These are phyloP conservation scores for Paraphaeosphaeria sporulosa DNA, from an alignment of 2,329 filamentous ascomycete species.

Conservation along the genomic window DNA sequence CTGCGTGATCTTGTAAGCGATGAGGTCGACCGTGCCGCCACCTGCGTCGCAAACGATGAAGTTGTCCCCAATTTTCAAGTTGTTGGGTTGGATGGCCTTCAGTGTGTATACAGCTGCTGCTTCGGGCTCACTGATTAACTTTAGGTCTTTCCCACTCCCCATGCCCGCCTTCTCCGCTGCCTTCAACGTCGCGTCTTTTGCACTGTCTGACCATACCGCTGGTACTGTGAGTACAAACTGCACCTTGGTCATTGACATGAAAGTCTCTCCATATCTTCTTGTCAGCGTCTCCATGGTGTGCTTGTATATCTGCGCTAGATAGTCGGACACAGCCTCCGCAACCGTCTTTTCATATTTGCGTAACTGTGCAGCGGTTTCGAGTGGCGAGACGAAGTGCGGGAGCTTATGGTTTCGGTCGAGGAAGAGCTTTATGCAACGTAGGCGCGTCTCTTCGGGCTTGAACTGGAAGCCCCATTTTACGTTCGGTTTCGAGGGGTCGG, in stretches of 20 bases:
- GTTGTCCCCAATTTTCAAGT: slow-evolving; percentile 71
- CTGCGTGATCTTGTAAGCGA: slow-evolving; percentile 82
- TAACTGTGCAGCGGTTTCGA: slow-evolving; percentile 80
- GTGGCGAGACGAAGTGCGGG: slow-evolving; percentile 79
- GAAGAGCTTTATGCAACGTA: slow-evolving; percentile 85
- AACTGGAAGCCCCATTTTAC: slow-evolving; percentile 85
- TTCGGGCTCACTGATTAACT: slow-evolving; percentile 81
- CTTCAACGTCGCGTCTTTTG: slow-evolving; percentile 82
- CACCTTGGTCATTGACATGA: slow-evolving; percentile 77
- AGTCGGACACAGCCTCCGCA: slow-evolving; percentile 80
- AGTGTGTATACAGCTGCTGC: slow-evolving; percentile 81
- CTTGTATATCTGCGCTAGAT: slow-evolving; percentile 76
- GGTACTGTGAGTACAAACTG: slow-evolving; percentile 80
- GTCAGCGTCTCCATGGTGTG: slow-evolving; percentile 82
- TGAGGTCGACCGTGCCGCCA: slow-evolving; percentile 73
- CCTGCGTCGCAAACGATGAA: slow-evolving; percentile 66
- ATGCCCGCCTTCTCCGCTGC: slow-evolving; percentile 82
- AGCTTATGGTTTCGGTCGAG: slow-evolving; percentile 82
- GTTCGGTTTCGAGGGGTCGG: slow-evolving; percentile 27
- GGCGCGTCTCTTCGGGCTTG: slow-evolving; percentile 75
- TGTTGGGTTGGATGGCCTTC: slow-evolving; percentile 79
- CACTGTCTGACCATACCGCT: slow-evolving; percentile 83
- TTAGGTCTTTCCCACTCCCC: slow-evolving; percentile 72
- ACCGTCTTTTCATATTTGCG: slow-evolving; percentile 78
- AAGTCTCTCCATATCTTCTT: slow-evolving; percentile 76